Conservation (phyloP, 192 early-diverging fungal species). For the Rhizophagus sp. region DNA sequence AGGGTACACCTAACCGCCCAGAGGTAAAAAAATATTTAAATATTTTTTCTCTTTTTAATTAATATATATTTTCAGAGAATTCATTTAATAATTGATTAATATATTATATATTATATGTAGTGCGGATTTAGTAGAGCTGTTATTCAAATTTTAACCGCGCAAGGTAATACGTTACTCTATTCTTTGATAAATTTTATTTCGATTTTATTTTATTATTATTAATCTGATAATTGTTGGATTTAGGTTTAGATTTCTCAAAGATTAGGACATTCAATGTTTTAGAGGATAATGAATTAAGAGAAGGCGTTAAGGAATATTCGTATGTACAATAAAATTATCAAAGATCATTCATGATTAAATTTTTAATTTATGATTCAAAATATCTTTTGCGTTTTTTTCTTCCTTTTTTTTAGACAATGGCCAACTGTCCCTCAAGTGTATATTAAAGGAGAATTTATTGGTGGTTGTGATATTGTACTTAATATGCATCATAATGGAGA, state of each 20-base stretch:
- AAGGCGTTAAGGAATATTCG: constrained; percentile 93
- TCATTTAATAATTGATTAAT: not conserved
- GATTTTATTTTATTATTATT: not conserved
- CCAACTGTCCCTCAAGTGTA: constrained; percentile 97
- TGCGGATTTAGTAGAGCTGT: constrained; percentile 96
- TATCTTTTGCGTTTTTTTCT: not conserved
- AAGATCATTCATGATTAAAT: no score
- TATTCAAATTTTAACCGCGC: constrained; percentile 82
- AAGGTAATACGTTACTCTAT: constrained; percentile 46
- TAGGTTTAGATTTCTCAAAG: constrained; percentile 66
- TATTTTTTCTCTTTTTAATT: no score
- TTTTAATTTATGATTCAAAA: no score
- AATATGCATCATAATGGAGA: constrained; percentile 89
- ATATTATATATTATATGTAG: constrained; percentile 33
- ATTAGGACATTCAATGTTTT: constrained; percentile 82
- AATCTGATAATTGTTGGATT: constrained; percentile 3
- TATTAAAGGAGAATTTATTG: constrained; percentile 94
- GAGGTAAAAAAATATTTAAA: constrained; percentile 51
- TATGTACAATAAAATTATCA: constrained; percentile 35
- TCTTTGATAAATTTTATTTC: not conserved
- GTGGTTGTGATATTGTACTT: constrained; percentile 91
- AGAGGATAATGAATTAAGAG: constrained; percentile 87
- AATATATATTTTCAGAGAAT: not conserved
- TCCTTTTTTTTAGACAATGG: constrained; percentile 62
- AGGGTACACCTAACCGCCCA: constrained; percentile 91